phyloP scores from a whole-genome alignment of 495 filamentous ascomycete species.

The Tuber aestivum region DNA sequence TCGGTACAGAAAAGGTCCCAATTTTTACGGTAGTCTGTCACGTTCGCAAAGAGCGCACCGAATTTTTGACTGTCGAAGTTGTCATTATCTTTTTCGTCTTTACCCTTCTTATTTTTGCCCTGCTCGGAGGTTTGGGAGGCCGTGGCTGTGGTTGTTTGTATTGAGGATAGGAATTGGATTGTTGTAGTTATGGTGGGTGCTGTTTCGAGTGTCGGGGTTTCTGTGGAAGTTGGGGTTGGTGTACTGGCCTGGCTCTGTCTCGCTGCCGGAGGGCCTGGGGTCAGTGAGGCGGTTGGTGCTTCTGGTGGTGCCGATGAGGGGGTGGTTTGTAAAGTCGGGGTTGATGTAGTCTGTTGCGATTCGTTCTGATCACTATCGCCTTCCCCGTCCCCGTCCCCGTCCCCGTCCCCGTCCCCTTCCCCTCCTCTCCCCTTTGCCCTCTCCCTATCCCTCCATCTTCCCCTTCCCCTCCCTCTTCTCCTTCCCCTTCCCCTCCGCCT shows the following conservation, averaged over 20 bases:
- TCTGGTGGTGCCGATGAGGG: not conserved
- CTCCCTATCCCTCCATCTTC: not conserved
- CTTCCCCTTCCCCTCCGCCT: not conserved
- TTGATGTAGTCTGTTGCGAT: not conserved
- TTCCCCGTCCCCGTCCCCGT: not conserved
- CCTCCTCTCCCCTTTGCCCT: not conserved
- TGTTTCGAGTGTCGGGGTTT: not conserved
- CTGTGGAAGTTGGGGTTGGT: not conserved
- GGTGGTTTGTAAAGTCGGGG: not conserved
- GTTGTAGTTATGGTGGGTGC: not conserved
- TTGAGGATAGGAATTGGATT: not conserved
- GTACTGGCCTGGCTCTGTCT: not conserved
- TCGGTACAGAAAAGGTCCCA: not conserved
- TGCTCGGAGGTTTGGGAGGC: not conserved
- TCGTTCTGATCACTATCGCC: not conserved
- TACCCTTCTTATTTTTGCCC: not conserved
- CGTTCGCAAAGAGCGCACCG: too few relatives aligned
- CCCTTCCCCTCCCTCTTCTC: not conserved
- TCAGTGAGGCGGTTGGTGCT: not conserved
- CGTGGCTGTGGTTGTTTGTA: not conserved
- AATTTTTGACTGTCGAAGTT: too few relatives aligned
- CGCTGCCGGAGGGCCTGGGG: not conserved
- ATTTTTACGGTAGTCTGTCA: not conserved
- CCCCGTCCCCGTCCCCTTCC: not conserved
- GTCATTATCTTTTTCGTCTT: not conserved